phyloP scores from a whole-genome alignment of 371 early-diverging fungal species.

The Syncephalis plumigaleata region DNA sequence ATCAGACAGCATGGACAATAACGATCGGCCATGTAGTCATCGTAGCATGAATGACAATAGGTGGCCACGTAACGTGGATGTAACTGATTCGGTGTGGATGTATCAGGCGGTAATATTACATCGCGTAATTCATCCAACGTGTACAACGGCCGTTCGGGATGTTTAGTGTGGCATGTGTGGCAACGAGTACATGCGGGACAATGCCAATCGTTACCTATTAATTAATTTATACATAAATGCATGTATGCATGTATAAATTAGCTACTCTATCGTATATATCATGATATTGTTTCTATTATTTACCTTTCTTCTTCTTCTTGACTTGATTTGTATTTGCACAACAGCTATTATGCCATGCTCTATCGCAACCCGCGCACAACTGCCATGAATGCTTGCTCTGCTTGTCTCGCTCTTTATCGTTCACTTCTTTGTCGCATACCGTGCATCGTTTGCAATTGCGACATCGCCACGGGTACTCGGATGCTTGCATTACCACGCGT shows the following conservation, averaged over 20 bases:
- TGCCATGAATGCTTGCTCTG: conserved; percentile 19
- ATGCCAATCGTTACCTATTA: conserved; percentile 13
- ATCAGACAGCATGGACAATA: conserved; percentile 67
- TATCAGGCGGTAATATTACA: too few relatives aligned
- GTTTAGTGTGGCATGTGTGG: conserved; percentile 27
- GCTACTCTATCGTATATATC: too few relatives aligned
- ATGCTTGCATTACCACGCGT: conserved; percentile 31
- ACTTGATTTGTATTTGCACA: conserved; percentile 19
- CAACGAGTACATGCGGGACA: conserved; percentile 48
- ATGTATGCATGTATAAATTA: too few relatives aligned
- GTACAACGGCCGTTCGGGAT: conserved; percentile 1
- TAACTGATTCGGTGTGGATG: too few relatives aligned
- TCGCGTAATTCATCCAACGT: too few relatives aligned
- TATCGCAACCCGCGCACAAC: conserved; percentile 73
- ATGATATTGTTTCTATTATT: too few relatives aligned
- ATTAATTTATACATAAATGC: too few relatives aligned
- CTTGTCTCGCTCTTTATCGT: conserved; percentile 21
- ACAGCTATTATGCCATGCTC: conserved; percentile 68
- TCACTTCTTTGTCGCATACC: conserved; percentile 38
- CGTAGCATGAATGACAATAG: conserved; percentile 40
- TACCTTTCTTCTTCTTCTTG: conserved; percentile 32
- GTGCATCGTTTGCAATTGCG: conserved; percentile 64
- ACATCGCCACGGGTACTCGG: conserved; percentile 65
- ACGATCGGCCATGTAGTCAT: conserved; percentile 34
- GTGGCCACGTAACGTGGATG: conserved; percentile 41